A percentile compares a stretch with the other conserved stretches of the same genome.
These are phyloP conservation scores for Tylopilus sp. DNA, from an alignment of 1,284 basidiomycete genomes.

Conservation along the genomic window DNA sequence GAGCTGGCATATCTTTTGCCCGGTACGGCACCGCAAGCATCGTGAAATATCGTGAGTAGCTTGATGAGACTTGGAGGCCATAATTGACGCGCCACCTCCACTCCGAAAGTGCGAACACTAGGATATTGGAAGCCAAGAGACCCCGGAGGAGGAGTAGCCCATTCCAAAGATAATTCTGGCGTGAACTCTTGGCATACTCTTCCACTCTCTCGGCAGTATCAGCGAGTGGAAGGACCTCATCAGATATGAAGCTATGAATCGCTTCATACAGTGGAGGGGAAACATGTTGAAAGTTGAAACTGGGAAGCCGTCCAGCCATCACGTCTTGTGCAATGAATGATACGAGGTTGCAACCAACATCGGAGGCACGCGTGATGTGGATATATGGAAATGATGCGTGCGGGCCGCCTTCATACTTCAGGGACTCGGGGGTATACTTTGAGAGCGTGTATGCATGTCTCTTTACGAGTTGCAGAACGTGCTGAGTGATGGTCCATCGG, in stretches of 20 bases:
- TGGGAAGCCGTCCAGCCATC: constrained; percentile 32
- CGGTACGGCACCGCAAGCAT: constrained; percentile 62
- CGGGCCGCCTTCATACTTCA: constrained; percentile 8
- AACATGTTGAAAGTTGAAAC: constrained; percentile 25
- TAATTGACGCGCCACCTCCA: constrained; percentile 63
- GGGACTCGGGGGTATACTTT: constrained; percentile 2
- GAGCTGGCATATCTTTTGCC: constrained; percentile 62
- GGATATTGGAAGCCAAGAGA: constrained; percentile 52
- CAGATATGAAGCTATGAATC: constrained; percentile 36
- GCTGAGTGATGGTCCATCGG: constrained; percentile 57
- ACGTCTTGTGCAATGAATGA: constrained; percentile 35
- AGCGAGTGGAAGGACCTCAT: background rate
- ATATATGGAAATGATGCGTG: constrained; percentile 41
- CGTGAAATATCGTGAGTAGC: constrained; percentile 33
- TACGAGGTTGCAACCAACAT: constrained; percentile 32
- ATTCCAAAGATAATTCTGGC: constrained; percentile 36
- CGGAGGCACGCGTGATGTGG: constrained; percentile 35
- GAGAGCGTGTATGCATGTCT: too few relatives aligned
- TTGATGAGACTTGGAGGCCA: constrained; percentile 35
- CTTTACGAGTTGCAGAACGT: constrained; percentile 44
- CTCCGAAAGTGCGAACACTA: constrained; percentile 50
- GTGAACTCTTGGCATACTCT: constrained; percentile 17
- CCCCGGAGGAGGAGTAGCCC: constrained; percentile 56
- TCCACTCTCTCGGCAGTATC: constrained; percentile 27
- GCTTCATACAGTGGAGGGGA: constrained; percentile 17